Evolutionary conservation across 116 monocot genomes (phyloP), one percentile per base, ranked within the genome.

Genomic region (Cymodocea nodosa): DNA sequence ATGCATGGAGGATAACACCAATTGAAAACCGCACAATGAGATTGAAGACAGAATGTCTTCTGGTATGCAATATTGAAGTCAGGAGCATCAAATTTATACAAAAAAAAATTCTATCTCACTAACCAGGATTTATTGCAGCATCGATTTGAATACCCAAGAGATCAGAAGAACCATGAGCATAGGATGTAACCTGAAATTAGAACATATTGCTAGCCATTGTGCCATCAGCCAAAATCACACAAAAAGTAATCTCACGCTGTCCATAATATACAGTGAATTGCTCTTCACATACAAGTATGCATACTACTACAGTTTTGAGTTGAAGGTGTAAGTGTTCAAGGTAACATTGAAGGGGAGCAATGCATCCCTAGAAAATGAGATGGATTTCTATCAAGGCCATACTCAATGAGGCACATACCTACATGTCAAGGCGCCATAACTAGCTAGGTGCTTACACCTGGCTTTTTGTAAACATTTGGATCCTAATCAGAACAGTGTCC

Each of bases 51-150:
- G 35, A 15, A 15, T 17, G 18, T 44, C 12, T 8, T 44, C 12
- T 44, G 7, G 9, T 10, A 44, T 8, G 44, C 8, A 6, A 44
- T 10, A 44, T 44, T 16, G 37, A 62, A 35, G 14, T 37, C 15
- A 36, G 39, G 8, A 40, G 40, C 62, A 35, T 17, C 51, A 51
- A 52, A 17, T 30, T 66, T 66, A 52, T 35, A 54, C 15, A 48
- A 11, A 12, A 23, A 65, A 50, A 9, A 4, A 51, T 51, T 60
- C 14, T 35, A 68, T 36, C 20, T 65, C 23, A 77, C 71, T 17
- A 36, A 97, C 97, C 97, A 68, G 97, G 85, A 78, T 98, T 98
- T 76, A 98, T 85, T 3, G 97, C 97, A 52, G 97, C 97, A 86
- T 98, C 97, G 67, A 98, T 98, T 82, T 98, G 97, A 77, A 98